A percentile compares a stretch with the other conserved stretches of the same genome.
Evolutionary conservation across 768 basidiomycete genomes (phyloP).

Genomic region (Kwoniella botswanensis): DNA sequence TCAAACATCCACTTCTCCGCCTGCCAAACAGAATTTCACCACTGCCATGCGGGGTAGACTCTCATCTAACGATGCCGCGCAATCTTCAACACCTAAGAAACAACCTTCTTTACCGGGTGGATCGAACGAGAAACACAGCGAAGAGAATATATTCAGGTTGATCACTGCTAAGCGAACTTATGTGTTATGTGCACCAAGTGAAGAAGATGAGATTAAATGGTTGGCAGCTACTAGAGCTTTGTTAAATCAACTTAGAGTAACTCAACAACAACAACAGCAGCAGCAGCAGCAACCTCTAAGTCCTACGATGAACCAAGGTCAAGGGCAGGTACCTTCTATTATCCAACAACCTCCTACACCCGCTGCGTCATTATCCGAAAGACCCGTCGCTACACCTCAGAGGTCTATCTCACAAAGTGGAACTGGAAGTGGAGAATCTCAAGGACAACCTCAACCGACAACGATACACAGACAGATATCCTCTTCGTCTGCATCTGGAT

Average conservation of each 20-base stretch:
- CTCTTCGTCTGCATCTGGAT: background rate
- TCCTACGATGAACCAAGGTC: conserved; percentile 4
- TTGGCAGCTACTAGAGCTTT: conserved; percentile 90
- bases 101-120: background rate
- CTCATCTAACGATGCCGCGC: conserved; percentile 22
- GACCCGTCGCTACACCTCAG: background rate
- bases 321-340: conserved; percentile 24
- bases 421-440: background rate
- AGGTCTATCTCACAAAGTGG: conserved; percentile 5
- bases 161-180: conserved; percentile 91
- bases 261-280: background rate
- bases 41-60: conserved; percentile 22
- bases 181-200: conserved; percentile 87
- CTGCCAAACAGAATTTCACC: conserved; percentile 12
- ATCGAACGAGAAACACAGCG: conserved; percentile 30
- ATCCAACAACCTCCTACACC: conserved; percentile 42
- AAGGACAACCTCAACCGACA: conserved; percentile 1
- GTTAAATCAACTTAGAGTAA: conserved; percentile 64
- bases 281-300: conserved; percentile 1
- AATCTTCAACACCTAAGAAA: background rate
- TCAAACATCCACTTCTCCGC: conserved; percentile 12
- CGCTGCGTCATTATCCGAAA: conserved; percentile 4
- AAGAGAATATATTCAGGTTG: conserved; percentile 82
- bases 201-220: conserved; percentile 99
- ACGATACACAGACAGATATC: conserved; percentile 3